Conservation (phyloP, 805 yeast genomes). For the Candida anglica region DNA sequence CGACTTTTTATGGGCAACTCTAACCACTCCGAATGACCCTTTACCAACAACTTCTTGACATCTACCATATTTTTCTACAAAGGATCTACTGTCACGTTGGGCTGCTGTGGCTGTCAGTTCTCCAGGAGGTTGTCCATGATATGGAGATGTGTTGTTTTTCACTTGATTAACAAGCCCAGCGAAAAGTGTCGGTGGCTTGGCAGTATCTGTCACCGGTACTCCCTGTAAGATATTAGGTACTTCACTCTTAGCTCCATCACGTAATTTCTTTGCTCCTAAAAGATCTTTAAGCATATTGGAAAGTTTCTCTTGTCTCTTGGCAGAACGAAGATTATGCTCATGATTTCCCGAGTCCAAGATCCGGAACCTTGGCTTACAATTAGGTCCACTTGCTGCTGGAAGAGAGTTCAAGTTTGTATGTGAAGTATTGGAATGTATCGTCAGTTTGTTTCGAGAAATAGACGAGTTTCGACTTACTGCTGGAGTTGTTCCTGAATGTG, state of each 20-base stretch:
- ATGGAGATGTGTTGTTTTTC: constrained; percentile 24
- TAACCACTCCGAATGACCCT: constrained; percentile 91
- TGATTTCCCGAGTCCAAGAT: constrained; percentile 70
- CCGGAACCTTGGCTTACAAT: constrained; percentile 43
- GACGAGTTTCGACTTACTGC: constrained; percentile 1
- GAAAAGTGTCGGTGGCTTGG: constrained; percentile 64
- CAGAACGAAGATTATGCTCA: constrained; percentile 72
- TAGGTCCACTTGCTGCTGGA: constrained; percentile 5
- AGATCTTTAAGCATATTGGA: constrained; percentile 72
- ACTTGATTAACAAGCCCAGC: constrained; percentile 66
- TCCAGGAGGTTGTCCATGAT: constrained; percentile 13
- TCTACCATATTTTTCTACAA: constrained; percentile 86
- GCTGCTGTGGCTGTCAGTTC: constrained; percentile 9
- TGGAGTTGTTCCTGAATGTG: constrained; percentile 9
- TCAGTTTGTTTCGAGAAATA: neutral
- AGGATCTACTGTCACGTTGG: constrained; percentile 46
- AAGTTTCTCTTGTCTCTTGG: constrained; percentile 75
- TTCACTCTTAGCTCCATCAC: constrained; percentile 71
- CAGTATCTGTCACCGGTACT: constrained; percentile 4
- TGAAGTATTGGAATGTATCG: neutral
- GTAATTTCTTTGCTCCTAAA: constrained; percentile 65
- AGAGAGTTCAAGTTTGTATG: constrained; percentile 1
- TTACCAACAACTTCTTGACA: constrained; percentile 94
- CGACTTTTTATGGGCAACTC: constrained; percentile 74
- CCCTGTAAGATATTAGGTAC: constrained; percentile 53